phyloP scores from a whole-genome alignment of 2,329 filamentous ascomycete genomes.

The Trichoderma cornu-damae region DNA sequence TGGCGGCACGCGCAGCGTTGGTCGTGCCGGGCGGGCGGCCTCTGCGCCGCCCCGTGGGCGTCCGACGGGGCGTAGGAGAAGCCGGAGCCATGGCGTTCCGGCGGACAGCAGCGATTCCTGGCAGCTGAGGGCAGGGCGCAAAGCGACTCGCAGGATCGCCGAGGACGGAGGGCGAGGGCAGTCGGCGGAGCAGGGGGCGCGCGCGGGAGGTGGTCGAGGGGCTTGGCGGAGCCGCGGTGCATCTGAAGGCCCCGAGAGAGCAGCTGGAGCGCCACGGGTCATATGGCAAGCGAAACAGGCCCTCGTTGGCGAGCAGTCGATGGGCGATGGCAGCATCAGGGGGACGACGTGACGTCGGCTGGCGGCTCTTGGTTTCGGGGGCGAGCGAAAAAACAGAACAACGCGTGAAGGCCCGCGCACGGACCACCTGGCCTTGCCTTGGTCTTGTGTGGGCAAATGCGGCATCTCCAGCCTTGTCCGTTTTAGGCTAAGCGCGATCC shows the following conservation, averaged over 20 bases:
- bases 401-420: constrained; percentile 37
- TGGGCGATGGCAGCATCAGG: constrained; percentile 28
- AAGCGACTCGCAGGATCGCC: not conserved
- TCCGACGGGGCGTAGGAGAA: constrained; percentile 38
- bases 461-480: constrained; percentile 3
- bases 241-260: constrained; percentile 23
- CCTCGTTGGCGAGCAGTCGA: constrained; percentile 27
- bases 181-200: constrained; percentile 22
- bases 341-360: constrained; percentile 35
- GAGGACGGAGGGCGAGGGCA: not conserved
- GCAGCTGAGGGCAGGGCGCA: not conserved
- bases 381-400: constrained; percentile 37
- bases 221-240: constrained; percentile 25
- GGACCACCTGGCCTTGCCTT: constrained; percentile 19
- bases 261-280: constrained; percentile 19
- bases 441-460: not conserved
- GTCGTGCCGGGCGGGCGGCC: constrained; percentile 44
- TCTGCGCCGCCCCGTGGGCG: constrained; percentile 41
- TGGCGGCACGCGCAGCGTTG: constrained; percentile 38
- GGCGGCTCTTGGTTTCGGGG: constrained; percentile 27
- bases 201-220: constrained; percentile 30
- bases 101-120: not conserved
- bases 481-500: not conserved
- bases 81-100: constrained; percentile 30
- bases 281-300: constrained; percentile 23